Percentiles rank a stretch among this genome's conserved stretches.
Evolutionary conservation across 1,139 yeast species (phyloP).

Genomic region (Geotrichum citri-aurantii): DNA sequence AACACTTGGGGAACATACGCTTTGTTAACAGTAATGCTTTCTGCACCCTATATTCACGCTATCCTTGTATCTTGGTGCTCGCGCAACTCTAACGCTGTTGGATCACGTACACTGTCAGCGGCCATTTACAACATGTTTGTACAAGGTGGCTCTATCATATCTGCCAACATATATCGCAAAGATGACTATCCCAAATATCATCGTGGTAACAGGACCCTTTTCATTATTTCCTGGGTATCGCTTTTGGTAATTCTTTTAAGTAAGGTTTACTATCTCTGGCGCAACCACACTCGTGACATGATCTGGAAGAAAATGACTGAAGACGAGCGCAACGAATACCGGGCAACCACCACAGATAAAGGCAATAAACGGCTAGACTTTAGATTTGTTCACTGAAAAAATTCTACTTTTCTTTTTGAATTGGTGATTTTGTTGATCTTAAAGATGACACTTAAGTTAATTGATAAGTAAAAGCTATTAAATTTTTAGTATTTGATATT

Average conservation of each 20-base stretch:
- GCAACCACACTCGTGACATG: slow-evolving; percentile 42
- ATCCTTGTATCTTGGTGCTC: slow-evolving; percentile 55
- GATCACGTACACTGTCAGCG: slow-evolving; percentile 52
- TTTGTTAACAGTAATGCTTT: slow-evolving; percentile 43
- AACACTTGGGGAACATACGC: slow-evolving; percentile 50
- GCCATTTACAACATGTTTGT: slow-evolving; percentile 54
- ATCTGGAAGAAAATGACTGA: slow-evolving; percentile 46
- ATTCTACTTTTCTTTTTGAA: too few relatives aligned
- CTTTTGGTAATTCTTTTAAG: slow-evolving; percentile 22
- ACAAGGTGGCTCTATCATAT: slow-evolving; percentile 48
- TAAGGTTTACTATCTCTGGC: slow-evolving; percentile 41
- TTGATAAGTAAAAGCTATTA: too few relatives aligned
- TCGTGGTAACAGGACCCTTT: slow-evolving; percentile 45
- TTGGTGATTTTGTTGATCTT: too few relatives aligned
- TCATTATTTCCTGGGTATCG: slow-evolving; percentile 37
- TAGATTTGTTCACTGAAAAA: slow-evolving; percentile 28
- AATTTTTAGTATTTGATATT: too few relatives aligned
- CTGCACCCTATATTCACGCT: slow-evolving; percentile 48
- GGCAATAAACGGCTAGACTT: slow-evolving; percentile 58
- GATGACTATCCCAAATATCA: slow-evolving; percentile 53
- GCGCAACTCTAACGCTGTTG: slow-evolving; percentile 51
- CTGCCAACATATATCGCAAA: slow-evolving; percentile 48
- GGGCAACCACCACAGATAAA: slow-evolving; percentile 41
- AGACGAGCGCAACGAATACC: slow-evolving; percentile 46
- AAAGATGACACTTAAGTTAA: too few relatives aligned